Base-by-base conservation (phyloP, 495 filamentous ascomycete species). In the Neurospora sp. region DNA sequence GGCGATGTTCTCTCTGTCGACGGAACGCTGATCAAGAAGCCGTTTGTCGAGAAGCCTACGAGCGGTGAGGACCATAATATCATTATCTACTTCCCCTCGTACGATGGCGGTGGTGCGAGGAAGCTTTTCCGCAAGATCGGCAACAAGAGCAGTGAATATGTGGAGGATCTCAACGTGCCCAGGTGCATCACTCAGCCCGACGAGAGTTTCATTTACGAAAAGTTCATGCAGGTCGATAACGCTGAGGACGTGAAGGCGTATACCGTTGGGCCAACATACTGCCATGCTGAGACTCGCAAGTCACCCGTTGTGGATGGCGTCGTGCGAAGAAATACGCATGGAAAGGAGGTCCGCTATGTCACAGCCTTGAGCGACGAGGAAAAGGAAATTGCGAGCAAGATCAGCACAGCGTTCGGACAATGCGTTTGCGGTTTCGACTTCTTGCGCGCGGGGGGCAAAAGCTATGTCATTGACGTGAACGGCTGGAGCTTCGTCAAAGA, bases 401-500 rank as follows among this genome's bases (percentile, higher is more conserved):
- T 99, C 69, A 92, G 94, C 18, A 91, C 90, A 71, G 91, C 93
- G 3, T 99, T 99, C 81, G 96, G 94, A 8, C 96, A 99, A 81
- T 84, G 92, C 45, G 94, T 99, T 16, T 99, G 96, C 79, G 96
- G 96, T 4, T 99, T 99, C 78, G 96, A 99, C 79, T 87, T 99
- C 77, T 87, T 99, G 70, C 90, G 96, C 20, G 92, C 93, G 3
- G 90, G 87, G 37, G 92, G 93, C 18, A 93, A 91, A 81, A 98
- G 95, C 80, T 98, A 93, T 82, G 96, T 99, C 16, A 98, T 99
- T 74, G 96, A 99, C 78, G 96, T 99, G 73, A 99, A 99, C 80
- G 96, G 96, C 20, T 99, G 96, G 96, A 98, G 95, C 77, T 99
- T 99, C 78, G 96, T 99, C 78, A 99, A 99, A 81, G 96, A 99